Base-by-base conservation (phyloP, 2,329 filamentous ascomycete species). In the Aspergillus quadrilineatus region DNA sequence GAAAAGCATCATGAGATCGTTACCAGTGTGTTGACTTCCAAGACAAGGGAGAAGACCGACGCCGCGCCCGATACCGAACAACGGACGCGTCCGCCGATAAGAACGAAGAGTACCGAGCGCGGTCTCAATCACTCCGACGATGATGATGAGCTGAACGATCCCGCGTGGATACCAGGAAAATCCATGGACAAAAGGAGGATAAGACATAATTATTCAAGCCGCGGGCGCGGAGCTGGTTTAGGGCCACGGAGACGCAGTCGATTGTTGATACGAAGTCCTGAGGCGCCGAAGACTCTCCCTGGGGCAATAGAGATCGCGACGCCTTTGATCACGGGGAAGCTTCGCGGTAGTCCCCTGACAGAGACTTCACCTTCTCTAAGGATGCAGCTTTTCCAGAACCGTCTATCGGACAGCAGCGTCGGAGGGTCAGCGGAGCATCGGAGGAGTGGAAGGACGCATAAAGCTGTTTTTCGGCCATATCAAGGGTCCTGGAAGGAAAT, bases 281-380 rank as follows among this genome's bases (percentile, higher is more conserved):
- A 76, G 53, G 49, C 62, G 8, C 63, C 62, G 41, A 71, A 65
- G 50, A 69, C 67, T 22, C 59, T 75, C 12, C 75, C 74, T 14
- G 75, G 74, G 3, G 73, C 74, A 30, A 74, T 77, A 56, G 70
- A 75, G 45, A 68, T 77, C 42, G 72, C 74, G 30, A 77, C 75
- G 28, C 75, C 74, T 12, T 61, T 76, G 62, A 75, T 77, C 56
- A 71, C 68, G 1, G 74, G 74, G 7, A 74, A 67, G 51, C 45
- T 59, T 52, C 65, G 64, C 55, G 61, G 64, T 54, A 60, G 67
- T 45, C 52, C 53, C 4, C 12, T 50, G 39, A 59, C 56, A 2
- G 43, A 53, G 37, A 29, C 29, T 9, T 57, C 55, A 15, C 51
- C 55, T 29, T 69, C 64, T 36, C 51, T 59, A 30, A 63, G 60